A percentile compares a stretch with the other conserved stretches of the same genome.
These are phyloP conservation scores for Polygonum maritimum DNA, from an alignment of 148 eudicot species.

Conservation along the genomic window DNA sequence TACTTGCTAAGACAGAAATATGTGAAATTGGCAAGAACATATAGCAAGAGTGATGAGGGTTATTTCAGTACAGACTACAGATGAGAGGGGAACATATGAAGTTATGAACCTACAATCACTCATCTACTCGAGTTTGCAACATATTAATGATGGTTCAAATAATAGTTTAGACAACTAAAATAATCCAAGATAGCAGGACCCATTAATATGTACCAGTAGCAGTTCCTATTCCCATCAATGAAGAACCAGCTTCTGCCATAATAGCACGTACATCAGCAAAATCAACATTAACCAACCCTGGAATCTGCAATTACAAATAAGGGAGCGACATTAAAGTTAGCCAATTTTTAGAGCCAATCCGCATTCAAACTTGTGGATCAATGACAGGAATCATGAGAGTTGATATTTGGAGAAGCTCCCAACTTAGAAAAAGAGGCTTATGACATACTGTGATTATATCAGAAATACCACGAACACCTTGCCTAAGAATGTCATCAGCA, in stretches of 20 bases:
- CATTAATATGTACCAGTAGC: conserved; percentile 64
- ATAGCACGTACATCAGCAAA: conserved; percentile 99
- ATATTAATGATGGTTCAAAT: not conserved
- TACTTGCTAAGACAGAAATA: not conserved
- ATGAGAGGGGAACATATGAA: not conserved
- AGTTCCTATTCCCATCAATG: conserved; percentile 97
- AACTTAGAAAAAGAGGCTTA: not conserved
- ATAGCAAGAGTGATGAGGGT: not conserved
- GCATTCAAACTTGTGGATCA: not conserved
- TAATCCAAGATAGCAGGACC: not conserved
- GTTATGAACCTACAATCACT: not conserved
- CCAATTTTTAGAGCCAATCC: not conserved
- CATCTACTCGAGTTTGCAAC: not conserved
- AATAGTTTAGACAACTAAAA: not conserved
- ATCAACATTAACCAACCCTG: conserved; percentile 96
- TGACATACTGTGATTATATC: conserved; percentile 85
- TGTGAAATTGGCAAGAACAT: not conserved
- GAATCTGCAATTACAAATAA: conserved; percentile 44
- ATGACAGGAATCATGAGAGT: not conserved
- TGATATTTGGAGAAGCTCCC: not conserved
- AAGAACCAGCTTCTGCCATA: conserved; percentile 98
- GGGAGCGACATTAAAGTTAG: not conserved
- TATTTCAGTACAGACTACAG: not conserved
- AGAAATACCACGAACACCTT: conserved; percentile 98
- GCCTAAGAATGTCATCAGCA: conserved; percentile 98